These are phyloP conservation scores for Microdochium trichocladiopsis DNA, from an alignment of 2,329 filamentous ascomycete genomes.

Conservation along the genomic window DNA sequence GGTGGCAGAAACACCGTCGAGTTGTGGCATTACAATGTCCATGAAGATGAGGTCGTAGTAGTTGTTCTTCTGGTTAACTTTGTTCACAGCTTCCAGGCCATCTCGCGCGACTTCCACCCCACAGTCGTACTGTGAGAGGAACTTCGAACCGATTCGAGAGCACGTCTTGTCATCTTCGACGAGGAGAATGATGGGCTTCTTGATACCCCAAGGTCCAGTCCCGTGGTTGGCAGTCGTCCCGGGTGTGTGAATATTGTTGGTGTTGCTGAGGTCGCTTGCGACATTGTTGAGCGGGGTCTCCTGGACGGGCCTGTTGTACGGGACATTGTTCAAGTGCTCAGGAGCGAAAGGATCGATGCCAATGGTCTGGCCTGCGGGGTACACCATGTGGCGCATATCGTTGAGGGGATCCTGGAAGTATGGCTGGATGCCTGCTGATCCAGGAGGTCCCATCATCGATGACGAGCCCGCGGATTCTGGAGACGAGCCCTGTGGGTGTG, in stretches of 20 bases:
- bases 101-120: conserved; percentile 69
- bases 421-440: conserved; percentile 26
- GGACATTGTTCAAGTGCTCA: conserved; percentile 91
- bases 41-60: conserved; percentile 69
- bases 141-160: conserved; percentile 61
- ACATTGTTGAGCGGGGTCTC: conserved; percentile 28
- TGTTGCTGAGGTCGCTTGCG: background rate
- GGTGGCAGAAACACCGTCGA: conserved; percentile 92
- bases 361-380: conserved; percentile 83
- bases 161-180: conserved; percentile 77
- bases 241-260: conserved; percentile 13
- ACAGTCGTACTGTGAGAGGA: conserved; percentile 58
- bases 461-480: conserved; percentile 42
- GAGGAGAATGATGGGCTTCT: conserved; percentile 74
- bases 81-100: conserved; percentile 85
- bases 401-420: conserved; percentile 47
- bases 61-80: conserved; percentile 51
- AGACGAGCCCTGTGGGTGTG: conserved; percentile 42
- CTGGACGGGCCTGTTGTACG: conserved; percentile 68
- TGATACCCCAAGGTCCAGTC: conserved; percentile 48
- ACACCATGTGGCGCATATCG: conserved; percentile 65
- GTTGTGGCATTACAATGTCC: conserved; percentile 95
- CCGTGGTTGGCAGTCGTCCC: conserved; percentile 17
- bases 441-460: conserved; percentile 50
- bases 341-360: conserved; percentile 93